These are phyloP conservation scores for Cyamopsis tetragonoloba DNA, from an alignment of 306 rosid species.

Conservation along the genomic window DNA sequence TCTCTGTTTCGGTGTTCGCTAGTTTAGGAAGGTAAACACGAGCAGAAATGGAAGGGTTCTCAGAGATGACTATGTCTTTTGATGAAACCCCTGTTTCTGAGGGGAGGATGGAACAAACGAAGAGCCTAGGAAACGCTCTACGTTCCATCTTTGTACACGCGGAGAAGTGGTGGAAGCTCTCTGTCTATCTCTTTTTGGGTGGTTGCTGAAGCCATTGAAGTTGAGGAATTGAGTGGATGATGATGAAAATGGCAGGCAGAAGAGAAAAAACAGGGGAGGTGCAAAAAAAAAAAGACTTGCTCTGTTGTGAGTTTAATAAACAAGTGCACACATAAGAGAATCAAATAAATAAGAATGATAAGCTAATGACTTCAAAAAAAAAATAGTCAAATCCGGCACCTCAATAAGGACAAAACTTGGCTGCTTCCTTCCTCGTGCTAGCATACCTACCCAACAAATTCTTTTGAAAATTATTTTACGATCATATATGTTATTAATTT, in stretches of 20 bases:
- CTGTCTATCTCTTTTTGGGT: conserved; percentile 32
- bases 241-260: background rate
- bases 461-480: too few species aligned
- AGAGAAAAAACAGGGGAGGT: background rate
- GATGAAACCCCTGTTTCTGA: conserved; percentile 47
- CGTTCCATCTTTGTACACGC: conserved; percentile 48
- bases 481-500: too few species aligned
- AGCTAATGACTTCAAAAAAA: background rate
- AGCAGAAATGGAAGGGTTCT: conserved; percentile 42
- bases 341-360: too few species aligned
- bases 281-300: background rate
- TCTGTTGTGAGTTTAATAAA: background rate
- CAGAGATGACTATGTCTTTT: conserved; percentile 47
- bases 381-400: background rate
- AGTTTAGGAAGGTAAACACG: conserved; percentile 44
- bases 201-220: conserved; percentile 36
- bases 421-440: background rate
- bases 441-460: background rate
- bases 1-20: background rate
- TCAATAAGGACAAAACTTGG: background rate
- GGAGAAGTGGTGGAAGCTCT: conserved; percentile 35
- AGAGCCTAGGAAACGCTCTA: conserved; percentile 44
- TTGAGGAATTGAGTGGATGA: background rate
- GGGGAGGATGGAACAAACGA: conserved; percentile 33
- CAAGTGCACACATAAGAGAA: background rate